These are phyloP conservation scores for Pyrenophora graminea DNA, from an alignment of 2,329 filamentous ascomycete genomes.

Conservation along the genomic window DNA sequence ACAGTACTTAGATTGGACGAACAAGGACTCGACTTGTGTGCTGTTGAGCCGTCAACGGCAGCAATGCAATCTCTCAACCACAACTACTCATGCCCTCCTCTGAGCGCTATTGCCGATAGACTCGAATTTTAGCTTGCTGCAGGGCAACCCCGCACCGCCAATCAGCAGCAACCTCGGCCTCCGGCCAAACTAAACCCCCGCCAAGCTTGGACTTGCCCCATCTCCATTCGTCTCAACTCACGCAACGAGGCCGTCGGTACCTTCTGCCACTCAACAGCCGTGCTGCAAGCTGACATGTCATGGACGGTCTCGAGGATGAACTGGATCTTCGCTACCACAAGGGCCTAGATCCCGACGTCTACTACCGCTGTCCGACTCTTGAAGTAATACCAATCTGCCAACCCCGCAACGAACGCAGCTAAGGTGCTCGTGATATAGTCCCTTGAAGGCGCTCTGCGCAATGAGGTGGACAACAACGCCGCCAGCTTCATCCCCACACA, in stretches of 20 bases:
- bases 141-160: constrained; percentile 5
- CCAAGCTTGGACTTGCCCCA: not conserved
- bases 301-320: constrained; percentile 40
- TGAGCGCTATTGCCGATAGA: constrained; percentile 1
- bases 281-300: constrained; percentile 9
- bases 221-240: constrained; percentile 4
- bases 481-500: constrained; percentile 36
- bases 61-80: no score
- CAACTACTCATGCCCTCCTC: no score
- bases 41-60: no score
- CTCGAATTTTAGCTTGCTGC: constrained; percentile 3
- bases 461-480: constrained; percentile 35
- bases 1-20: no score
- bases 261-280: constrained; percentile 4
- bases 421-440: constrained; percentile 26
- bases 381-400: constrained; percentile 25
- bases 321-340: constrained; percentile 39
- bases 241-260: constrained; percentile 3
- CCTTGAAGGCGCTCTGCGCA: constrained; percentile 35
- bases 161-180: not conserved
- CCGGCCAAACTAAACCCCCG: constrained; percentile 2
- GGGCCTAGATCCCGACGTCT: constrained; percentile 36
- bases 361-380: constrained; percentile 37
- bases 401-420: constrained; percentile 11
- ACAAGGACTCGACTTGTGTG: no score